These are phyloP conservation scores for Naganishia cerealis DNA, from an alignment of 1,284 basidiomycete genomes.

Conservation along the genomic window DNA sequence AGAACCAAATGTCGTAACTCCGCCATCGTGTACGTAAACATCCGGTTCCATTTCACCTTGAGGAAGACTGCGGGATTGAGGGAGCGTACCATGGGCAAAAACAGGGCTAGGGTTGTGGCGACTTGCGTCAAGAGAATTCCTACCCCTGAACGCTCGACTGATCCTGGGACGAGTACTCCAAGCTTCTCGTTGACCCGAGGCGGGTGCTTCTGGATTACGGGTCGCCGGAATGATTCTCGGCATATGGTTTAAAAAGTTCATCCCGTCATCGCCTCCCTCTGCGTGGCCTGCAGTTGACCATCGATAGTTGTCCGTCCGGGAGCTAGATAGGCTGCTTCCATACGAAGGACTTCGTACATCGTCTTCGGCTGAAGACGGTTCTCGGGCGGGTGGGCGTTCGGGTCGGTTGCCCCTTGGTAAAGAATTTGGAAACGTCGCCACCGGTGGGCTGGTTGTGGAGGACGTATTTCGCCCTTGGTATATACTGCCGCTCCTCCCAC, in stretches of 20 bases:
- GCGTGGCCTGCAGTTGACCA: conserved; percentile 8
- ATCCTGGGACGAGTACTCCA: not conserved
- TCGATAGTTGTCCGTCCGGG: conserved; percentile 7
- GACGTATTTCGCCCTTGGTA: conserved; percentile 5
- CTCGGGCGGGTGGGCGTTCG: not conserved
- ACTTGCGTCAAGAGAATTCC: not conserved
- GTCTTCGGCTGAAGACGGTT: not conserved
- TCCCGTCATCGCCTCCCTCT: conserved; percentile 18
- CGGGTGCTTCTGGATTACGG: not conserved
- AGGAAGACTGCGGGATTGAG: not conserved
- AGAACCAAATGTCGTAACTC: conserved; percentile 2
- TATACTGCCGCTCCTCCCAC: not conserved
- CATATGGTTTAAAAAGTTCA: conserved; percentile 15
- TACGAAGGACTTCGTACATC: not conserved
- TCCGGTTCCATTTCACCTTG: conserved; percentile 10
- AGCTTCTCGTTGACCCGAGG: not conserved
- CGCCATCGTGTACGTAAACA: conserved; percentile 12
- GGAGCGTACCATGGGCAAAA: not conserved
- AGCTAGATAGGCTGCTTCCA: conserved; percentile 1
- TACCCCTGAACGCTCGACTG: conserved; percentile 3
- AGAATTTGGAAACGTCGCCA: conserved; percentile 53
- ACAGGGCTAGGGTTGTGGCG: not conserved
- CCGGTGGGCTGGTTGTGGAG: not conserved
- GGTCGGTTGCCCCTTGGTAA: conserved; percentile 39
- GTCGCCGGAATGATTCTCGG: not conserved